Percentiles rank a stretch among this genome's conserved stretches.
phyloP scores from a whole-genome alignment of 108 stramenopile species.

The Cyclostephanos tholiformis region DNA sequence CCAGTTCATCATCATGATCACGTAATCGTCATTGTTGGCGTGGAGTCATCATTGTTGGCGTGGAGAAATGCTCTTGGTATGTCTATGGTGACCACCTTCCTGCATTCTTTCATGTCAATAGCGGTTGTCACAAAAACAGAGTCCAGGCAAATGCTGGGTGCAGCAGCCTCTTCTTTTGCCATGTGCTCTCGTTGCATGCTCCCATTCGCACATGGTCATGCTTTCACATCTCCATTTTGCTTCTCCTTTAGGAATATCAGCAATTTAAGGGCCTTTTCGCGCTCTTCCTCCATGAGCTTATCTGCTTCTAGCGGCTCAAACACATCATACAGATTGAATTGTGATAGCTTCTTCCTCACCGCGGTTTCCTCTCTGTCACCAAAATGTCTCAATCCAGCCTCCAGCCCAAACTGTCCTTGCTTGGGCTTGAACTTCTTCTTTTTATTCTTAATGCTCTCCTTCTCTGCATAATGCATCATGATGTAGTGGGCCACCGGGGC shows the following conservation, averaged over 20 bases:
- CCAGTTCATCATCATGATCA: background rate
- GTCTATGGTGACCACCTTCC: background rate
- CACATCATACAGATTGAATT: too few relatives aligned
- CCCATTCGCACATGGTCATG: conserved; percentile 7
- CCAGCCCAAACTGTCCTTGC: too few relatives aligned
- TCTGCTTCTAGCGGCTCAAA: too few relatives aligned
- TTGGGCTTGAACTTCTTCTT: too few relatives aligned
- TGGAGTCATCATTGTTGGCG: too few relatives aligned
- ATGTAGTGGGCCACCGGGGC: too few relatives aligned
- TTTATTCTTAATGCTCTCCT: too few relatives aligned
- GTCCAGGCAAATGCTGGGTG: conserved; percentile 40
- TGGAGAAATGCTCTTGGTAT: conserved; percentile 3
- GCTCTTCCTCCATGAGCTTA: too few relatives aligned
- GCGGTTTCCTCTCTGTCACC: too few relatives aligned
- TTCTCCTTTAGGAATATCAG: conserved; percentile 7
- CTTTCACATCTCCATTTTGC: conserved; percentile 30
- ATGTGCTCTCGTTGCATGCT: background rate
- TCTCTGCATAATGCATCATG: too few relatives aligned
- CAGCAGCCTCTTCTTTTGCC: conserved; percentile 1
- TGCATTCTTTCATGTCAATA: background rate
- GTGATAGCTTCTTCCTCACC: conserved; percentile 5
- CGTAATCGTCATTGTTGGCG: background rate
- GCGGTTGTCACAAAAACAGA: conserved; percentile 14
- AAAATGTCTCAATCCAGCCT: too few relatives aligned
- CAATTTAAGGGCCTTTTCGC: too few relatives aligned